Percentiles rank a stretch among this genome's conserved stretches.
These are phyloP conservation scores for Hygrocybe punicea DNA, from an alignment of 768 basidiomycete genomes.

Conservation along the genomic window DNA sequence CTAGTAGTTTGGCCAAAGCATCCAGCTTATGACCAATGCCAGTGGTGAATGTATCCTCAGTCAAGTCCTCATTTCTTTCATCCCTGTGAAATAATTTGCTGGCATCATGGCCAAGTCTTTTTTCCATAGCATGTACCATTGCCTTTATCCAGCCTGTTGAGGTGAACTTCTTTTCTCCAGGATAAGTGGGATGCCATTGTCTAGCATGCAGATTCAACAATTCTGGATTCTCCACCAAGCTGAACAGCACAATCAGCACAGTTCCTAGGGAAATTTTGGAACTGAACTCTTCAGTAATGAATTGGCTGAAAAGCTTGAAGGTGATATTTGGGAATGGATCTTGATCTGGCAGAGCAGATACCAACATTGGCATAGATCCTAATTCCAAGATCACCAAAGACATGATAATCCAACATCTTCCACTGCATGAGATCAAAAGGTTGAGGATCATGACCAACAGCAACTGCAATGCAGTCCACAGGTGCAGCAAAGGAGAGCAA, in stretches of 20 bases:
- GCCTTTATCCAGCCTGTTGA: neutral
- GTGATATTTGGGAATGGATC: conserved; percentile 1
- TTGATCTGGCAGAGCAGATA: neutral
- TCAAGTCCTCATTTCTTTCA: neutral
- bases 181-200: neutral
- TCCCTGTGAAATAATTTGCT: neutral
- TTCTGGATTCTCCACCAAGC: neutral
- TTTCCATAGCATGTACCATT: neutral
- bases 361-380: neutral
- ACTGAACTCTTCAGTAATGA: neutral
- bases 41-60: neutral
- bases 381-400: neutral
- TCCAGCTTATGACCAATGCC: neutral
- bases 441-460: no score
- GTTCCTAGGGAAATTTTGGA: neutral
- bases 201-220: conserved; percentile 2
- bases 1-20: neutral
- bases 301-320: neutral
- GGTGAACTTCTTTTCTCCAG: neutral
- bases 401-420: neutral
- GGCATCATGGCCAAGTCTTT: neutral
- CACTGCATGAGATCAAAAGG: no score
- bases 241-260: neutral
- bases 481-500: no score
- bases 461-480: no score